These are phyloP conservation scores for Paraconiothyrium sp. DNA, from an alignment of 2,329 filamentous ascomycete species.

Conservation along the genomic window DNA sequence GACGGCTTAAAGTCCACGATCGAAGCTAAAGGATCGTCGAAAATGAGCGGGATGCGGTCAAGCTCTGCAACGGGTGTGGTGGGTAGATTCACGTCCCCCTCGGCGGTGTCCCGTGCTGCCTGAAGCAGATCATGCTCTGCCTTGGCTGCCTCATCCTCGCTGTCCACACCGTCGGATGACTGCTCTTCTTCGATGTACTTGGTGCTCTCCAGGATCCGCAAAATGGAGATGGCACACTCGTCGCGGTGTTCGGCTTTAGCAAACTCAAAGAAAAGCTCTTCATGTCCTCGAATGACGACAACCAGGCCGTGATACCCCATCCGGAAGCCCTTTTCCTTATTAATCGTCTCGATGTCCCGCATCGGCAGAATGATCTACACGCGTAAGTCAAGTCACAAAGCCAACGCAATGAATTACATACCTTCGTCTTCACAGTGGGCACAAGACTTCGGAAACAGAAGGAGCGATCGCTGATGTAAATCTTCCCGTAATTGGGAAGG, in stretches of 20 bases:
- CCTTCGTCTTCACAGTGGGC: conserved; percentile 87
- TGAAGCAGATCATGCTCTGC: conserved; percentile 84
- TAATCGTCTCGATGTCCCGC: conserved; percentile 89
- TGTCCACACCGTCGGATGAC: conserved; percentile 72
- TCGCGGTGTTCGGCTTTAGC: conserved; percentile 79
- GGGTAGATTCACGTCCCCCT: conserved; percentile 29
- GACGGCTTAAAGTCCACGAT: conserved; percentile 91
- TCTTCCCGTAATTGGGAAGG: conserved; percentile 91
- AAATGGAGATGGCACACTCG: conserved; percentile 84
- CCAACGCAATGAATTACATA: conserved; percentile 26
- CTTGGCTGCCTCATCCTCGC: conserved; percentile 77
- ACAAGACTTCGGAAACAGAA: conserved; percentile 94
- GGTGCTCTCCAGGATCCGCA: conserved; percentile 77
- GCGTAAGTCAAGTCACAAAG: conserved; percentile 17
- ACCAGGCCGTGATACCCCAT: conserved; percentile 91
- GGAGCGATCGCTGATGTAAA: conserved; percentile 87
- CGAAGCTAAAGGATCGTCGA: conserved; percentile 88
- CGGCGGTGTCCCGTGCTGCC: conserved; percentile 68
- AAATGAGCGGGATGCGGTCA: conserved; percentile 79
- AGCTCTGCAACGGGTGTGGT: conserved; percentile 43
- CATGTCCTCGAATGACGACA: conserved; percentile 90
- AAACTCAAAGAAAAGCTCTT: conserved; percentile 98
- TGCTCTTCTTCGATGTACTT: conserved; percentile 76
- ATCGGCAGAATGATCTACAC: conserved; percentile 78
- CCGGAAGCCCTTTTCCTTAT: conserved; percentile 94